Conservation (phyloP, 23 red algal species). For the Gracilariopsis chorda region DNA sequence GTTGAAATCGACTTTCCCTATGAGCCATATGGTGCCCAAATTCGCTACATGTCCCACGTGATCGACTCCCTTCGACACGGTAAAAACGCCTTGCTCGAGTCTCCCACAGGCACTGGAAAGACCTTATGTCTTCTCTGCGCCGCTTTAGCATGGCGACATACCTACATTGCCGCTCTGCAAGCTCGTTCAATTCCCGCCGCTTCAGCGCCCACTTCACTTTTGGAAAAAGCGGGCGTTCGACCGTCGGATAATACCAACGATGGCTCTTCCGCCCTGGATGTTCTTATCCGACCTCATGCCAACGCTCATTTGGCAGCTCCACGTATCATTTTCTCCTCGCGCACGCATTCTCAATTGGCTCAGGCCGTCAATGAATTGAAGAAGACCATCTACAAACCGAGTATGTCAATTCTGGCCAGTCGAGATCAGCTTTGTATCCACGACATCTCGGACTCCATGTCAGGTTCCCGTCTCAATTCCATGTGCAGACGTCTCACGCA, state of each 20-base stretch:
- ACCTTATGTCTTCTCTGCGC: conserved; percentile 92
- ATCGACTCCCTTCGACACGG: conserved; percentile 73
- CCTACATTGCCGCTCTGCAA: conserved; percentile 57
- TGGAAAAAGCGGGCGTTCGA: conserved; percentile 8
- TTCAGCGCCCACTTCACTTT: not conserved
- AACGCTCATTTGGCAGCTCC: conserved; percentile 53
- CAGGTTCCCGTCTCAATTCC: conserved; percentile 56
- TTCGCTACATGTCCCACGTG: conserved; percentile 90
- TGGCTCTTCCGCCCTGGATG: conserved; percentile 19
- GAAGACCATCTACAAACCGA: conserved; percentile 68
- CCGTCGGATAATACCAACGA: not conserved
- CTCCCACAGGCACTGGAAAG: conserved; percentile 98
- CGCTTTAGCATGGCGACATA: conserved; percentile 78
- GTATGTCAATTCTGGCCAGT: conserved; percentile 74
- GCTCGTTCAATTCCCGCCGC: not conserved
- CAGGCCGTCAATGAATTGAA: conserved; percentile 88
- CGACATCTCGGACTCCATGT: conserved; percentile 43
- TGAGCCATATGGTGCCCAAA: conserved; percentile 84
- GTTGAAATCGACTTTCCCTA: conserved; percentile 90
- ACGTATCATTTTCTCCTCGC: conserved; percentile 89
- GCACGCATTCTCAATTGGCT: conserved; percentile 91
- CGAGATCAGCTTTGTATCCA: conserved; percentile 94
- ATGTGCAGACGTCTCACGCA: conserved; percentile 65
- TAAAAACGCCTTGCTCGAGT: conserved; percentile 89
- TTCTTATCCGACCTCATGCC: conserved; percentile 15